Evolutionary conservation across 2,329 filamentous ascomycete genomes (phyloP).

Genomic region (Xylariaceae sp.): DNA sequence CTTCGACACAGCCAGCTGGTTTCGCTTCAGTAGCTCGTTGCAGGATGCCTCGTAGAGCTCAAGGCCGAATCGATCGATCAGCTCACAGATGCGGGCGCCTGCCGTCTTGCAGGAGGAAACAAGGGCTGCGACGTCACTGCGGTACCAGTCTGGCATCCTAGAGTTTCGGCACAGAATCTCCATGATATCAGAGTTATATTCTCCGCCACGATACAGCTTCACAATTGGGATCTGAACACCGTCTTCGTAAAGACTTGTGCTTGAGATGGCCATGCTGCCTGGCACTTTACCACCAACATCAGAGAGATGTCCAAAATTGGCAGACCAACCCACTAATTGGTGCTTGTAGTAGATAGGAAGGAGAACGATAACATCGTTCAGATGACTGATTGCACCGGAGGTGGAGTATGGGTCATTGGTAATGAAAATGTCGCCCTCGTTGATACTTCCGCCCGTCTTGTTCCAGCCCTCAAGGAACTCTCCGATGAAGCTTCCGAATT

Average conservation of each 20-base stretch:
- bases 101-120: slow-evolving; percentile 43
- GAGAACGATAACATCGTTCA: slow-evolving; percentile 46
- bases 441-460: slow-evolving; percentile 32
- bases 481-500: slow-evolving; percentile 46
- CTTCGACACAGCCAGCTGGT: slow-evolving; percentile 37
- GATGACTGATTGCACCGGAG: slow-evolving; percentile 43
- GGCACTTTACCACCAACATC: slow-evolving; percentile 42
- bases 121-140: slow-evolving; percentile 41
- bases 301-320: slow-evolving; percentile 47
- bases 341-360: slow-evolving; percentile 42
- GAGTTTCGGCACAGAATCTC: slow-evolving; percentile 44
- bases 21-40: slow-evolving; percentile 38
- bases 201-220: slow-evolving; percentile 40
- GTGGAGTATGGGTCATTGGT: slow-evolving; percentile 48
- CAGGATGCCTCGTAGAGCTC: slow-evolving; percentile 42
- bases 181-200: slow-evolving; percentile 39
- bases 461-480: slow-evolving; percentile 42
- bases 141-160: slow-evolving; percentile 43
- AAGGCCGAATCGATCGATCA: slow-evolving; percentile 38
- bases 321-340: slow-evolving; percentile 42
- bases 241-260: slow-evolving; percentile 43
- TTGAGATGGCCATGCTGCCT: slow-evolving; percentile 46
- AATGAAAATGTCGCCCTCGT: slow-evolving; percentile 46
- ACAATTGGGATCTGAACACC: slow-evolving; percentile 45
- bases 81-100: slow-evolving; percentile 38